Percentiles rank a stretch among this genome's conserved stretches.
phyloP scores from a whole-genome alignment of 208 protist genomes.

The Leishmania braziliensis region DNA sequence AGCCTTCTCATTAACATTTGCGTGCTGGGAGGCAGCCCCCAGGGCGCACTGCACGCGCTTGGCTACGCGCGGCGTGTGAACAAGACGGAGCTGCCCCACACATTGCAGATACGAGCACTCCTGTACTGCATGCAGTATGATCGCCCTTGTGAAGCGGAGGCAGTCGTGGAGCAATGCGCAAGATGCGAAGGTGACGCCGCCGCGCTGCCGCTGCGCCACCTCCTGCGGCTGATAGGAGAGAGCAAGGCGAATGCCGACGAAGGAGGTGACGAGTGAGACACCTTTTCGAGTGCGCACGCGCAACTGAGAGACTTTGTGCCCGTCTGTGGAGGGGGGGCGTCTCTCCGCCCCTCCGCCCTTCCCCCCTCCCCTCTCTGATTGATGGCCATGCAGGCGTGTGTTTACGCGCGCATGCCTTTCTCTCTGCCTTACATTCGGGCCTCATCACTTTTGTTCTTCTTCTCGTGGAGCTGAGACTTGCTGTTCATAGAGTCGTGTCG shows the following conservation, averaged over 20 bases:
- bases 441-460: not conserved
- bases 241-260: slow-evolving; percentile 8
- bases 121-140: slow-evolving; percentile 80
- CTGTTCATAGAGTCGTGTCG: not conserved
- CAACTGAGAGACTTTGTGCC: not conserved
- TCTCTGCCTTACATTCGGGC: not conserved
- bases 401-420: not conserved
- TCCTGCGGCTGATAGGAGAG: slow-evolving; percentile 40
- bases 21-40: slow-evolving; percentile 68
- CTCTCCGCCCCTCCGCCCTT: not conserved
- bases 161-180: slow-evolving; percentile 59
- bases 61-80: slow-evolving; percentile 65
- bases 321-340: not conserved
- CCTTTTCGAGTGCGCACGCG: not conserved
- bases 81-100: slow-evolving; percentile 65
- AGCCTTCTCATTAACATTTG: slow-evolving; percentile 81
- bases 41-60: slow-evolving; percentile 66
- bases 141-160: slow-evolving; percentile 71
- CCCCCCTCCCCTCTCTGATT: not conserved
- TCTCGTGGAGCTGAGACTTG: not conserved
- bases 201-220: slow-evolving; percentile 48
- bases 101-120: slow-evolving; percentile 66
- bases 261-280: not conserved
- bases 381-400: not conserved
- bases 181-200: slow-evolving; percentile 41